Conservation (phyloP, 305 asterid genomes). For the Rubia peregrina region DNA sequence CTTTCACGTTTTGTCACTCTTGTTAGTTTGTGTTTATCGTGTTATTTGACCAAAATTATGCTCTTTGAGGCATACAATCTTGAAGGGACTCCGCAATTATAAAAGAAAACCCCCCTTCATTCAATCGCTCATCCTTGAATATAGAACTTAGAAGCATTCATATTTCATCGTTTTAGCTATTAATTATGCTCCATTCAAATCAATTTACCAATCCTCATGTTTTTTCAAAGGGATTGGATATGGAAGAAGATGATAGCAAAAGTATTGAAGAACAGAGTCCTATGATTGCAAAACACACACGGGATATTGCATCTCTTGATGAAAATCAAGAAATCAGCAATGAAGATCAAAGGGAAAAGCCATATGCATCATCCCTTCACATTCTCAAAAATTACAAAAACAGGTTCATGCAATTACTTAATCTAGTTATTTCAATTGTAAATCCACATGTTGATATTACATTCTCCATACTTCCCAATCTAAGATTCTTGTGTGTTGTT, state of each 20-base stretch:
- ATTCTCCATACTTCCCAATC: not conserved
- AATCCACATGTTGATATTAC: too few relatives aligned
- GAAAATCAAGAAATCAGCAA: slow-evolving; percentile 3
- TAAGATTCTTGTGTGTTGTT: too few relatives aligned
- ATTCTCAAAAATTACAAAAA: slow-evolving; percentile 21
- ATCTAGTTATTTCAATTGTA: too few relatives aligned
- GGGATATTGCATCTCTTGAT: not conserved
- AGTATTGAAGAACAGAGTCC: not conserved
- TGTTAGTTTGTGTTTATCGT: slow-evolving; percentile 4
- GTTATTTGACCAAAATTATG: not conserved
- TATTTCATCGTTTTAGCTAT: not conserved
- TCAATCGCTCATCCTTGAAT: not conserved
- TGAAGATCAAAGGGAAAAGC: slow-evolving; percentile 9
- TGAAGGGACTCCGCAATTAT: not conserved
- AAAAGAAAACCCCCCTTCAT: not conserved
- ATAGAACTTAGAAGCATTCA: not conserved
- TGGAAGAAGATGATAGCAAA: slow-evolving; percentile 5
- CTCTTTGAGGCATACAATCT: not conserved
- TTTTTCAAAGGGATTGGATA: slow-evolving; percentile 4
- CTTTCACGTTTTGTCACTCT: not conserved
- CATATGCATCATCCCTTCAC: slow-evolving; percentile 19
- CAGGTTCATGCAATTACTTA: not conserved
- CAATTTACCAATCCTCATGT: slow-evolving; percentile 3
- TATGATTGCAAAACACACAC: not conserved
- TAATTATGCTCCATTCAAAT: not conserved